phyloP scores from a whole-genome alignment of 2,329 filamentous ascomycete species.

The Tolypocladium ovalisporum region DNA sequence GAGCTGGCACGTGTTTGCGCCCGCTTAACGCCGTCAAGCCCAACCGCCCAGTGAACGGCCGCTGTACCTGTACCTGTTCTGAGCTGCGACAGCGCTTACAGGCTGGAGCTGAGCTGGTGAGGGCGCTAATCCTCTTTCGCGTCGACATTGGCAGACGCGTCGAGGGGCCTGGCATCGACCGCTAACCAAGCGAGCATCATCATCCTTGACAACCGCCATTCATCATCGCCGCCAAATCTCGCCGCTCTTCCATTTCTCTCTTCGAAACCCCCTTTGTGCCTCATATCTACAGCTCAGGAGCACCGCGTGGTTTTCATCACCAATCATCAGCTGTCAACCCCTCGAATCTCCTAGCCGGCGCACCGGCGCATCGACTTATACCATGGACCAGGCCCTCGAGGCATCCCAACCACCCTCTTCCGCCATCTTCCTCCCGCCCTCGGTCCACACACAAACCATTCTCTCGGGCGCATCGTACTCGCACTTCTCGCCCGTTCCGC shows the following conservation, averaged over 20 bases:
- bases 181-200: background rate
- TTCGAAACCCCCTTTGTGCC: background rate
- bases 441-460: slow-evolving; percentile 46
- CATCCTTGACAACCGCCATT: background rate
- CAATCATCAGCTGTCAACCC: background rate
- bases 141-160: background rate
- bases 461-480: slow-evolving; percentile 57
- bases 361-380: background rate
- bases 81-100: background rate
- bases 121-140: background rate
- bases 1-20: background rate
- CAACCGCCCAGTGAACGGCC: background rate
- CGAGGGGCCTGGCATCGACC: background rate
- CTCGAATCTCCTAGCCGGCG: background rate
- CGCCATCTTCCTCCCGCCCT: slow-evolving; percentile 54
- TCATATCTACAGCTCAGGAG: background rate
- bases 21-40: background rate
- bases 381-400: slow-evolving; percentile 6
- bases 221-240: background rate
- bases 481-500: slow-evolving; percentile 60
- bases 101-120: background rate
- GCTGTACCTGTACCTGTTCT: background rate
- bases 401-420: slow-evolving; percentile 3
- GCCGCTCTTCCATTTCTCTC: background rate
- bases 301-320: background rate